Conservation (phyloP, 345 rosid species). For the Dipteronia dyeriana region DNA sequence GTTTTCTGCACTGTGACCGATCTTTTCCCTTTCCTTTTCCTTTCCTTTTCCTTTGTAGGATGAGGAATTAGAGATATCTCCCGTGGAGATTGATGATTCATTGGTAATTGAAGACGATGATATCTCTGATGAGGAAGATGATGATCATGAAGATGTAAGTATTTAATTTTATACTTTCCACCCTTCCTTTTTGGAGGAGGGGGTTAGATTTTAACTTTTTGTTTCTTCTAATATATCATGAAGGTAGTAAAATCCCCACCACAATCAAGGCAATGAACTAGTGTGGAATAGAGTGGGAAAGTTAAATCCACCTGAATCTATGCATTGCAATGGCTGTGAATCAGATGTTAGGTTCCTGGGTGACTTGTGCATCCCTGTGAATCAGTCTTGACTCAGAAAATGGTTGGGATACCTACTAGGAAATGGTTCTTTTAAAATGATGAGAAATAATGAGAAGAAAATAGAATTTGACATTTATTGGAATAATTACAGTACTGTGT, state of each 20-base stretch:
- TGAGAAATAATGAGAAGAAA: neutral
- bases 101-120: slow-evolving; percentile 98
- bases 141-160: slow-evolving; percentile 91
- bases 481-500: neutral
- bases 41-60: slow-evolving; percentile 49
- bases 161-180: neutral
- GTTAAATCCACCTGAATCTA: neutral
- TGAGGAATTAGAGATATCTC: slow-evolving; percentile 89
- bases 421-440: neutral
- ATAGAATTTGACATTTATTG: neutral
- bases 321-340: neutral
- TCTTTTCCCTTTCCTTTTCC: slow-evolving; percentile 14
- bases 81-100: slow-evolving; percentile 90
- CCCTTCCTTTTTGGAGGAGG: neutral
- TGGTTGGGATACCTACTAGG: neutral
- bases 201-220: neutral
- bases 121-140: slow-evolving; percentile 92
- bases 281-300: neutral
- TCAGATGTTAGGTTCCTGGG: neutral
- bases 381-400: neutral
- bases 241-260: neutral
- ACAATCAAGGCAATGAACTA: neutral
- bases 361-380: neutral
- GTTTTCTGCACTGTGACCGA: neutral
- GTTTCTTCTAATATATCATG: neutral